Base-by-base conservation (phyloP, 305 asterid species). In the Fraxinus sp. region DNA sequence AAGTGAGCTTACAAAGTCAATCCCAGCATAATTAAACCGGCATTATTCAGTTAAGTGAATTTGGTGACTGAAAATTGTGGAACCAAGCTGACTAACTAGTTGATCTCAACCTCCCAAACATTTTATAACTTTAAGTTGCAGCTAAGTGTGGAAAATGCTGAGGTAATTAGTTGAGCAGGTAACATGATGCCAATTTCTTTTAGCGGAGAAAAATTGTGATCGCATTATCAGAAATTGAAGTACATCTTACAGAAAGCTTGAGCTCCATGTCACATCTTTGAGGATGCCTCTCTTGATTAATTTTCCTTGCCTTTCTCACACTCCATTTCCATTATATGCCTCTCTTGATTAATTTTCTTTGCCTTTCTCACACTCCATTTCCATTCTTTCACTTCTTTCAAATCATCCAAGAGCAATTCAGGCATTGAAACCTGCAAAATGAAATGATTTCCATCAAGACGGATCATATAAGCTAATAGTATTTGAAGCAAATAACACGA, bases 251-350 rank as follows among this genome's bases (percentile, higher is more conserved):
- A 77, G 97, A 92, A 80, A 95, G 95, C 91, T 95, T 95, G 84
- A 93, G 90, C 89, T 93, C 98, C 36, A 86, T 86, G 87, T 95
- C 98, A 80, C 98, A 95, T 92, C 98, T 89, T 86, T 87, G 92
- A 76, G 97, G 89, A 84, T 95, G 95, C 90, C 93, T 90, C 92
- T 95, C 98, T 84, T 82, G 93, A 88, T 95, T 95, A 84, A 91
- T 87, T 90, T 93, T 95, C 83, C 91, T 92, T 20, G 84, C 91
- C 90, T 93, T 95, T 86, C 93, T 82, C 84, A 88, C 87, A n/a
- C n/a, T n/a, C n/a, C n/a, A n/a, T n/a, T n/a, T n/a, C n/a, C n/a
- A n/a, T n/a, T n/a, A n/a, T n/a, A 84, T 95, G 95, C 90, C 93
- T 90, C 92, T 95, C 98, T 84, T 82, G 93, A 88, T 95, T 95